Conservation (phyloP, 2,329 filamentous ascomycete species). For the Plectosphaerella sp. region DNA sequence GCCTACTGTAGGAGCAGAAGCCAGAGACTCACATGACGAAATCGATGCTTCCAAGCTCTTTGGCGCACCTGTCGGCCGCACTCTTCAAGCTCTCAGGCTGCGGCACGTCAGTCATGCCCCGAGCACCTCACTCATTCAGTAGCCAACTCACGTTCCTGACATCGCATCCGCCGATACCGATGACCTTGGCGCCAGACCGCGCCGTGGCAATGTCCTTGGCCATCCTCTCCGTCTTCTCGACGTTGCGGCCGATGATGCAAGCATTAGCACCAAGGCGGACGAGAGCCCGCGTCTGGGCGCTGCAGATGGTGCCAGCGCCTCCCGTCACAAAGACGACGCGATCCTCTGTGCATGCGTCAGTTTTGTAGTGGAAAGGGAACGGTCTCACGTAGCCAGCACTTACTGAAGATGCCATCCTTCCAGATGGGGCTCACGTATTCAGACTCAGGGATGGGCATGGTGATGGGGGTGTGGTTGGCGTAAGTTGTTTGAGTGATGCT, state of each 20-base stretch:
- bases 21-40: conserved; percentile 72
- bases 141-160: conserved; percentile 61
- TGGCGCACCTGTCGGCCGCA: conserved; percentile 74
- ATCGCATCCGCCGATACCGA: conserved; percentile 77
- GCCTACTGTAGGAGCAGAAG: neutral
- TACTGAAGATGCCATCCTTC: conserved; percentile 84
- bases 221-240: conserved; percentile 77
- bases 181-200: conserved; percentile 73
- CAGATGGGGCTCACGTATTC: conserved; percentile 80
- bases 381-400: conserved; percentile 14
- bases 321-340: conserved; percentile 95
- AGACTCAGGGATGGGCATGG: conserved; percentile 66
- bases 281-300: conserved; percentile 85
- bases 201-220: conserved; percentile 80
- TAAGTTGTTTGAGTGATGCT: neutral
- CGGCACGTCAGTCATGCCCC: conserved; percentile 1
- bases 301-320: conserved; percentile 90
- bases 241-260: conserved; percentile 87
- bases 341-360: conserved; percentile 48
- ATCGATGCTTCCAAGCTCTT: conserved; percentile 84
- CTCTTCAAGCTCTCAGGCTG: conserved; percentile 60
- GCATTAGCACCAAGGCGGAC: conserved; percentile 90
- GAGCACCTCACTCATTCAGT: neutral
- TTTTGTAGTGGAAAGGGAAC: neutral
- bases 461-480: conserved; percentile 12